Conservation (phyloP, 208 protist genomes). For the Trypanosoma cruzi region DNA sequence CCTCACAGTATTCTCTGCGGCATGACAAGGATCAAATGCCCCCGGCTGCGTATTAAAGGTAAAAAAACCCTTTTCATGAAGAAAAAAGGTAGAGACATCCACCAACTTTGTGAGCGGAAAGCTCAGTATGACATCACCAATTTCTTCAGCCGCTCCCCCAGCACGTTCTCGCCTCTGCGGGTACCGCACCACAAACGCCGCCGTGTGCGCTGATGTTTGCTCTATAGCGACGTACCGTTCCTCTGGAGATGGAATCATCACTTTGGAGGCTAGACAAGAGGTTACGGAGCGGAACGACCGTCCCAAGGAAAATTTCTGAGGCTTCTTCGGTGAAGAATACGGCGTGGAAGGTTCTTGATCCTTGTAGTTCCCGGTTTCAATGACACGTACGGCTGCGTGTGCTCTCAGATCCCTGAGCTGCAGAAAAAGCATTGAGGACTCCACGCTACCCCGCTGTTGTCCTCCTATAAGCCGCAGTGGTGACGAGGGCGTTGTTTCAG, state of each 20-base stretch:
- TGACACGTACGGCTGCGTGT: slow-evolving; percentile 45
- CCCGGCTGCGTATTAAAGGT: slow-evolving; percentile 42
- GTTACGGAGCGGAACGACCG: slow-evolving; percentile 36
- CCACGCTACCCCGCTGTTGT: background rate
- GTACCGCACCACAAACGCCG: slow-evolving; percentile 43
- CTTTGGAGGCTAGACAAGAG: slow-evolving; percentile 45
- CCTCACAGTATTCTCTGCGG: background rate
- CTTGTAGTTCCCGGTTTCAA: slow-evolving; percentile 39
- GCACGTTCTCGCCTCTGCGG: background rate
- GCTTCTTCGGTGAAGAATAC: background rate
- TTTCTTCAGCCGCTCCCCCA: background rate
- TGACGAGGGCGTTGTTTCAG: slow-evolving; percentile 1
- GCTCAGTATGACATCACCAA: slow-evolving; percentile 15
- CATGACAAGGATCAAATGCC: slow-evolving; percentile 10
- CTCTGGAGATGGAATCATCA: slow-evolving; percentile 34
- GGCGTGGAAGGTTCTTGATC: slow-evolving; percentile 36
- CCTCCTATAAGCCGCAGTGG: background rate
- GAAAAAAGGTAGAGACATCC: slow-evolving; percentile 48
- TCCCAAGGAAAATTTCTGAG: slow-evolving; percentile 23
- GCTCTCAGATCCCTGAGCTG: slow-evolving; percentile 31
- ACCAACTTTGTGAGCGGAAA: slow-evolving; percentile 42
- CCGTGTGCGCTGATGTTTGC: slow-evolving; percentile 5
- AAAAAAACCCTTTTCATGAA: slow-evolving; percentile 47
- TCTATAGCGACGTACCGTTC: slow-evolving; percentile 48
- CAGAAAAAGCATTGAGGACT: background rate